phyloP scores from a whole-genome alignment of 768 basidiomycete species.

The Russula olivacea region DNA sequence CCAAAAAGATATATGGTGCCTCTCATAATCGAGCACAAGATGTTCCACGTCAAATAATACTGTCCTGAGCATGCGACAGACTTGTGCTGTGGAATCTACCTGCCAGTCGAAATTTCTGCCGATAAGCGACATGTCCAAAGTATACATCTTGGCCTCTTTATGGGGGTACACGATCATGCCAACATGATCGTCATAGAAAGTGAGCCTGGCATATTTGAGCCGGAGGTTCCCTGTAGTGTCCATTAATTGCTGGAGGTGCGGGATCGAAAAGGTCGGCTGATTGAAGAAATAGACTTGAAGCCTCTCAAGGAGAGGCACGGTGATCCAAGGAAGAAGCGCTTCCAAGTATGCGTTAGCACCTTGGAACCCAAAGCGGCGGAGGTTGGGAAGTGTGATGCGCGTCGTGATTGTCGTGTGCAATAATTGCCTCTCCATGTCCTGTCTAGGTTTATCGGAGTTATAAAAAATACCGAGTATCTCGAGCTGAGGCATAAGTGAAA shows the following conservation, averaged over 20 bases:
- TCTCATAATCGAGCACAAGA: neutral
- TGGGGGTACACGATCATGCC: neutral
- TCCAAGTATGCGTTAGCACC: neutral
- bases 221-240: neutral
- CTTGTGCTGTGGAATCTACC: neutral
- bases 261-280: neutral
- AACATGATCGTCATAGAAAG: neutral
- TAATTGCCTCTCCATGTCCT: neutral
- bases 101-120: neutral
- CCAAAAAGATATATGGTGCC: too few relatives aligned
- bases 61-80: neutral
- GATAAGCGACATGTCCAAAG: neutral
- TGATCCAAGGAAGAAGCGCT: neutral
- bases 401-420: neutral
- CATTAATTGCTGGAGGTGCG: neutral
- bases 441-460: neutral
- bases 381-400: neutral
- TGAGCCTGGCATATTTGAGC: neutral
- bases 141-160: neutral
- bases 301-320: neutral
- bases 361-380: neutral
- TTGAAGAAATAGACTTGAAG: neutral
- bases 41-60: neutral
- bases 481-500: neutral
- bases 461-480: neutral